Conservation (phyloP, 164 flowering plant genomes). For the Umbilicus rupestris region DNA sequence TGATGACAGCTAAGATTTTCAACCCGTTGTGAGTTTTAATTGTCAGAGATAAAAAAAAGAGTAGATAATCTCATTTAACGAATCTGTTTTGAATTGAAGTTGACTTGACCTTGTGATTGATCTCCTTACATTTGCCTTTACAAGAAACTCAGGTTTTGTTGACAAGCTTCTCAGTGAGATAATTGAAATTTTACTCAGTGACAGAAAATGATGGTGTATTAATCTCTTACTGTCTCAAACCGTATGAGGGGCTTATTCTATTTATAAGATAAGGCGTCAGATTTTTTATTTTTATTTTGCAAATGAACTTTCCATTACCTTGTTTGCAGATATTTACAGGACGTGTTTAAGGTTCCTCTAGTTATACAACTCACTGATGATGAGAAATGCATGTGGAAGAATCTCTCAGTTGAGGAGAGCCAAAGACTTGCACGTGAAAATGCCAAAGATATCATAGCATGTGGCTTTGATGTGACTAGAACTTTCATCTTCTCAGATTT, state of each 20-base stretch:
- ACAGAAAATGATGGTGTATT: too few species aligned
- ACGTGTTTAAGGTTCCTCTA: conserved; percentile 89
- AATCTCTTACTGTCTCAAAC: too few species aligned
- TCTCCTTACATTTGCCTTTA: too few species aligned
- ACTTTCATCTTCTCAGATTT: conserved; percentile 94
- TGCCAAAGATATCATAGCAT: conserved; percentile 96
- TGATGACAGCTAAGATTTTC: neutral
- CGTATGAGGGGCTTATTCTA: too few species aligned
- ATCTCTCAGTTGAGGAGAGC: conserved; percentile 81
- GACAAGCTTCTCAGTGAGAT: neutral
- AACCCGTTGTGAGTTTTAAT: neutral
- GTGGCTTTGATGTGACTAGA: conserved; percentile 85
- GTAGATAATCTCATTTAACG: neutral
- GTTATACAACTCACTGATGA: conserved; percentile 96
- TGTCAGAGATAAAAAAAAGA: neutral
- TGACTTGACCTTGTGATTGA: neutral
- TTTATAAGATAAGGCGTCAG: neutral
- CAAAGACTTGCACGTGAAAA: conserved; percentile 87
- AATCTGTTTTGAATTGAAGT: neutral
- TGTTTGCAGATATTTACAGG: conserved; percentile 82
- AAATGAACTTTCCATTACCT: neutral
- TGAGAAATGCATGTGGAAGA: conserved; percentile 96
- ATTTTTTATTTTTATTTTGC: neutral
- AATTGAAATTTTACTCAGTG: neutral
- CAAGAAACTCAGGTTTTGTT: neutral